Conservation (phyloP, 2,329 filamentous ascomycete genomes). For the Hypoxylon sp. region DNA sequence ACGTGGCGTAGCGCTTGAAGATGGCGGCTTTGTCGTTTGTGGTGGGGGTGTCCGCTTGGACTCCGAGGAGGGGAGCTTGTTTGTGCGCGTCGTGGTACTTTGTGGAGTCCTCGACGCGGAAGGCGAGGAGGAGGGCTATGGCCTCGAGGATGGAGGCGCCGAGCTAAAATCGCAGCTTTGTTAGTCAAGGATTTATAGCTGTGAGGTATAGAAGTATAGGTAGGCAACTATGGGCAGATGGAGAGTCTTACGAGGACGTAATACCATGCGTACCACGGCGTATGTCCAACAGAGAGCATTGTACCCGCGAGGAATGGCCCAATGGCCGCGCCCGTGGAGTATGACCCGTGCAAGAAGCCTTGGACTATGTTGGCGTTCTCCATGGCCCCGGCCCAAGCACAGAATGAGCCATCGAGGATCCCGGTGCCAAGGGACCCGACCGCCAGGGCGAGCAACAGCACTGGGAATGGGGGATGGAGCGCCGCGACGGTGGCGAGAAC, state of each 20-base stretch:
- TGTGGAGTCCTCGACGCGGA: slow-evolving; percentile 55
- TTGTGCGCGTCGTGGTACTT: slow-evolving; percentile 52
- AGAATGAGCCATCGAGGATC: slow-evolving; percentile 62
- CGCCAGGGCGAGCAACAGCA: slow-evolving; percentile 54
- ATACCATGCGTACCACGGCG: slow-evolving; percentile 59
- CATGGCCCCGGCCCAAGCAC: slow-evolving; percentile 61
- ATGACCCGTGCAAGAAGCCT: slow-evolving; percentile 60
- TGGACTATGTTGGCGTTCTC: slow-evolving; percentile 58
- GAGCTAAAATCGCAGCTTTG: slow-evolving; percentile 27
- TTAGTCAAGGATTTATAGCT: neutral
- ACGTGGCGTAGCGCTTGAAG: slow-evolving; percentile 56
- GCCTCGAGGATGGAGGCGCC: slow-evolving; percentile 48
- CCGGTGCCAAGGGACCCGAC: slow-evolving; percentile 58
- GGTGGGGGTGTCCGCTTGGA: neutral
- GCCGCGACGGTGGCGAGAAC: slow-evolving; percentile 52
- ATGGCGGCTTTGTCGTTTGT: slow-evolving; percentile 37
- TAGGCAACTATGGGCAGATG: neutral
- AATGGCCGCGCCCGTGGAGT: slow-evolving; percentile 57
- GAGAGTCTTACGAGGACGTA: slow-evolving; percentile 55
- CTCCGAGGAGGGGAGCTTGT: neutral
- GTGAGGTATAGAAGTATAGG: too few species aligned
- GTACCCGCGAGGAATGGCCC: slow-evolving; percentile 57
- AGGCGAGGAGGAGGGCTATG: slow-evolving; percentile 54
- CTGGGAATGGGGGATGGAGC: slow-evolving; percentile 52
- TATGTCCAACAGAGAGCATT: slow-evolving; percentile 49